Conservation (phyloP, 23 red algal genomes). For the Gracilaria caudata region DNA sequence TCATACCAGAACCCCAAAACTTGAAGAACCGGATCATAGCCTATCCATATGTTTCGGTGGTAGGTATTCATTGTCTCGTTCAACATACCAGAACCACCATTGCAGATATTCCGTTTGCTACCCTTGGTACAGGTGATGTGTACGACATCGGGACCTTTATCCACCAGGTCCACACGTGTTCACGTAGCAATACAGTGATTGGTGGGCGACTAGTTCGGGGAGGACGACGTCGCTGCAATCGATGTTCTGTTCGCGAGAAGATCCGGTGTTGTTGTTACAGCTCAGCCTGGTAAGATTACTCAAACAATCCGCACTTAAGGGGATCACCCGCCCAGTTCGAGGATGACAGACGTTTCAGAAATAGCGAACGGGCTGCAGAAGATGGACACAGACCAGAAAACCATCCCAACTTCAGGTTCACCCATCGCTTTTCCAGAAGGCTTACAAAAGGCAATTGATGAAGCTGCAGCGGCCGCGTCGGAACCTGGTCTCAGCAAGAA, state of each 20-base stretch:
- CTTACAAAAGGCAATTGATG: conserved; percentile 42
- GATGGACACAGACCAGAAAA: conserved; percentile 3
- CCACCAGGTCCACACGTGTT: no score
- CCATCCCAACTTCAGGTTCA: not conserved
- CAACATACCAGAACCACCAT: no score
- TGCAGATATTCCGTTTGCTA: no score
- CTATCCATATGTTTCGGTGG: no score
- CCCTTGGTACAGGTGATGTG: no score
- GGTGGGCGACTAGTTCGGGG: not conserved
- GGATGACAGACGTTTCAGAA: conserved; percentile 12
- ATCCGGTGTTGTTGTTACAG: not conserved
- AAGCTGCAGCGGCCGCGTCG: conserved; percentile 28
- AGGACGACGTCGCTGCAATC: not conserved
- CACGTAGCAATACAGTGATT: not conserved
- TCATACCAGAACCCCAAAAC: no score
- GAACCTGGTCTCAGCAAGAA: conserved; percentile 79
- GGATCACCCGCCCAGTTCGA: not conserved
- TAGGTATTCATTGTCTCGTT: no score
- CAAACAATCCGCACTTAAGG: not conserved
- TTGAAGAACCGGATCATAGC: no score
- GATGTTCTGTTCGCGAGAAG: no score
- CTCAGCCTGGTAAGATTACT: not conserved
- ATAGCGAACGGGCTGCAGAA: conserved; percentile 11
- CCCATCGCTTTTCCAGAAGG: not conserved
- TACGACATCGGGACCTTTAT: no score